A percentile compares a stretch with the other conserved stretches of the same genome.
Conservation (phyloP, 2,329 filamentous ascomycete species). For the Cercospora citrullina region DNA sequence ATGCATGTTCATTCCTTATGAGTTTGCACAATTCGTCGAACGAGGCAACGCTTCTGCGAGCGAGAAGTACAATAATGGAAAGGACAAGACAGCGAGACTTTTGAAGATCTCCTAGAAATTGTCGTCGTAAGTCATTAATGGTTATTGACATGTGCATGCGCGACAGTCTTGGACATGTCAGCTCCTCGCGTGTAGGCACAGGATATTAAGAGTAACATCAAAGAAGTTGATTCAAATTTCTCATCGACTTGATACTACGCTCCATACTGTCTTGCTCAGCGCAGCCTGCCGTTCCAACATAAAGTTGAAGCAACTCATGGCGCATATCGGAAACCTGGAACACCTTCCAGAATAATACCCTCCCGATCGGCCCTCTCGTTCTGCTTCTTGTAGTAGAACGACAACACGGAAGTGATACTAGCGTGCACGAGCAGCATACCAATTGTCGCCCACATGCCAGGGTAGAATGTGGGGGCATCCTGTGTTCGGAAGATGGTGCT, state of each 20-base stretch:
- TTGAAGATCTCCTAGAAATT: too few relatives aligned
- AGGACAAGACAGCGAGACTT: too few relatives aligned
- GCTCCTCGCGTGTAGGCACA: too few relatives aligned
- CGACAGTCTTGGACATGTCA: too few relatives aligned
- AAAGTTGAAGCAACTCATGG: not conserved
- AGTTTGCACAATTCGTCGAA: not conserved
- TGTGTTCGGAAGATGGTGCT: slow-evolving; percentile 22
- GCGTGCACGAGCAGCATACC: slow-evolving; percentile 24
- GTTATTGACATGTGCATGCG: too few relatives aligned
- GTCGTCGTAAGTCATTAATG: too few relatives aligned
- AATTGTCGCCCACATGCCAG: slow-evolving; percentile 28
- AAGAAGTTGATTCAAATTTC: not conserved
- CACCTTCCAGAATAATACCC: slow-evolving; percentile 20
- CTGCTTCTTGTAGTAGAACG: slow-evolving; percentile 23
- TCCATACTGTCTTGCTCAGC: not conserved
- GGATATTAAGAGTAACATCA: too few relatives aligned
- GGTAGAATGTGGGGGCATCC: slow-evolving; percentile 26
- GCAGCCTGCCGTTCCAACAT: not conserved
- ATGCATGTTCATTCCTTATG: not conserved
- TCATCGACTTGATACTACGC: not conserved
- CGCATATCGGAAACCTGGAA: slow-evolving; percentile 25
- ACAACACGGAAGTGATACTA: slow-evolving; percentile 19
- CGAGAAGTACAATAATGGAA: too few relatives aligned
- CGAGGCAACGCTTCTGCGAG: too few relatives aligned
- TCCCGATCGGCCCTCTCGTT: slow-evolving; percentile 25